Evolutionary conservation across 1,284 basidiomycete species (phyloP).

Genomic region (Ganoderma lingzhi): DNA sequence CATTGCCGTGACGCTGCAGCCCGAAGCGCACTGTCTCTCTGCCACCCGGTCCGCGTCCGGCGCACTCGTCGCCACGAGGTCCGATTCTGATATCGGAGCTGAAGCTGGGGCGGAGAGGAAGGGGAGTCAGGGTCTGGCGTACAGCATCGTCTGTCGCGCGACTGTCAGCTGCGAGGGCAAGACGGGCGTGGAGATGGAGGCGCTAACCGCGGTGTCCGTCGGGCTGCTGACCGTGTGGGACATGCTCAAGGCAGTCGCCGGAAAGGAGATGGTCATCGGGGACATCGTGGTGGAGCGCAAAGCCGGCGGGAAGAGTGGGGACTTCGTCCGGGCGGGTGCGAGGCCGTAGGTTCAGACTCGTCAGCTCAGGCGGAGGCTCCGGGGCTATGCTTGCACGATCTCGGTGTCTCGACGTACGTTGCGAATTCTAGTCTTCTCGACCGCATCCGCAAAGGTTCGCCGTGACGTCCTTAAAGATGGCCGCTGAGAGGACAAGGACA

Average conservation of each 20-base stretch:
- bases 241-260: constrained; percentile 91
- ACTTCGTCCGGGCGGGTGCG: constrained; percentile 49
- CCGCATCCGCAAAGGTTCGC: background rate
- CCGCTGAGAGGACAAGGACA: background rate
- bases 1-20: constrained; percentile 67
- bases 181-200: constrained; percentile 95
- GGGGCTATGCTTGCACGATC: constrained; percentile 13
- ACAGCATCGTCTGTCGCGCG: constrained; percentile 70
- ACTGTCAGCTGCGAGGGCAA: constrained; percentile 80
- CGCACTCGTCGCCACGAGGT: constrained; percentile 24
- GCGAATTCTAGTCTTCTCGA: background rate
- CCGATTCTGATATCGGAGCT: constrained; percentile 36
- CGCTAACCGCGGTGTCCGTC: constrained; percentile 84
- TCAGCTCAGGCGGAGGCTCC: background rate
- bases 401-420: background rate
- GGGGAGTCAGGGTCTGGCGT: constrained; percentile 28
- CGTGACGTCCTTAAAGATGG: background rate
- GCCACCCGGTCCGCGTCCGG: constrained; percentile 26
- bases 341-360: constrained; percentile 6
- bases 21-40: constrained; percentile 44
- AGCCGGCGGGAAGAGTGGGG: constrained; percentile 79
- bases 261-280: constrained; percentile 82
- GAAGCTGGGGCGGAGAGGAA: constrained; percentile 13
- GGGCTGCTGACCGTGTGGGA: constrained; percentile 90
- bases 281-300: constrained; percentile 75